Conservation (phyloP, 2,329 filamentous ascomycete genomes). For the Exophiala dermatitidis region DNA sequence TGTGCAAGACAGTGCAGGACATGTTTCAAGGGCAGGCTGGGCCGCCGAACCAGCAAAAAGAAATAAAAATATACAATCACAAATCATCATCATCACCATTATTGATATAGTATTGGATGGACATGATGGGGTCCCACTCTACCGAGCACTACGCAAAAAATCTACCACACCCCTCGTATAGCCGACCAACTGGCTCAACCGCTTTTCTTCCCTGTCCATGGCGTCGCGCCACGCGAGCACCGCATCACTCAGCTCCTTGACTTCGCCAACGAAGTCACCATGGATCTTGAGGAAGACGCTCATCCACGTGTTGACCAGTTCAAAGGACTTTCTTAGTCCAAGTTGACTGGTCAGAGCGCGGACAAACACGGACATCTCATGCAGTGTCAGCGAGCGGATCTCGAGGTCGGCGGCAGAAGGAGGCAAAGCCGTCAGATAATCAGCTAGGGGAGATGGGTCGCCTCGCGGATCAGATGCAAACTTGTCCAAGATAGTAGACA, state of each 20-base stretch:
- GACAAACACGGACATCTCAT: conserved; percentile 75
- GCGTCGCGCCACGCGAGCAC: conserved; percentile 64
- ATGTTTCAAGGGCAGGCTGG: too few relatives aligned
- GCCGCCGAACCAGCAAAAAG: too few relatives aligned
- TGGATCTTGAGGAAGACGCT: conserved; percentile 82
- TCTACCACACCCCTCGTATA: conserved; percentile 81
- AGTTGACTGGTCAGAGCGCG: conserved; percentile 68
- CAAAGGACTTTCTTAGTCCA: conserved; percentile 66
- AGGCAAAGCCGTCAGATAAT: conserved; percentile 70
- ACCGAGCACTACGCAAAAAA: conserved; percentile 60
- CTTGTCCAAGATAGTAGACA: conserved; percentile 2
- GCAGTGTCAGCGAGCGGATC: conserved; percentile 70
- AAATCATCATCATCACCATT: too few relatives aligned
- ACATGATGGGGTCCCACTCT: not conserved
- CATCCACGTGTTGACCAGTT: conserved; percentile 96
- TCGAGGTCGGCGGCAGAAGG: conserved; percentile 86
- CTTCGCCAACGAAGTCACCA: conserved; percentile 47
- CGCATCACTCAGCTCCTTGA: conserved; percentile 39
- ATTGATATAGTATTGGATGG: too few relatives aligned
- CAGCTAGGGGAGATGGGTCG: conserved; percentile 62
- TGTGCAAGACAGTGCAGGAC: too few relatives aligned
- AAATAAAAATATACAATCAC: too few relatives aligned
- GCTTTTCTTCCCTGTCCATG: conserved; percentile 62
- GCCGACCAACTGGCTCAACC: conserved; percentile 69
- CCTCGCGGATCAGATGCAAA: conserved; percentile 35